Conservation (phyloP, 2,329 filamentous ascomycete species). For the Triangularia verruculosa region DNA sequence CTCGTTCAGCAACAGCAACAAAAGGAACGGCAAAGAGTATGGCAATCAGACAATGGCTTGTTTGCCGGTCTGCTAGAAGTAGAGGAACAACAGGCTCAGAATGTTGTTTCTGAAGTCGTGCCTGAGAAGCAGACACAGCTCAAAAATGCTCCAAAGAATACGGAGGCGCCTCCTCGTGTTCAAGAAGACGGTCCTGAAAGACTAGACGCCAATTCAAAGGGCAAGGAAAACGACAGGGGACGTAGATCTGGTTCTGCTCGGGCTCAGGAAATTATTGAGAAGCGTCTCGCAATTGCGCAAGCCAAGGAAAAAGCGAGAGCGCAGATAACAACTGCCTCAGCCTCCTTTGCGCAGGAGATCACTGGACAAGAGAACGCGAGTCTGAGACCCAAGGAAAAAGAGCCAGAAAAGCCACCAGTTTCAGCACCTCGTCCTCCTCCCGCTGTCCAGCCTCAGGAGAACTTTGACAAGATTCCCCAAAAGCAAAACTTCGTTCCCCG, state of each 20-base stretch:
- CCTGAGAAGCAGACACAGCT: not conserved
- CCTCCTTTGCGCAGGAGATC: not conserved
- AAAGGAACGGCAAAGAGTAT: not conserved
- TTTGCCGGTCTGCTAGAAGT: not conserved
- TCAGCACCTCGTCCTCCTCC: conserved; percentile 34
- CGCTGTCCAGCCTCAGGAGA: not conserved
- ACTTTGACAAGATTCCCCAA: conserved; percentile 24
- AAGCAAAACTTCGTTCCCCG: conserved; percentile 50
- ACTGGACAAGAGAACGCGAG: not conserved
- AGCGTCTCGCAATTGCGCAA: not conserved
- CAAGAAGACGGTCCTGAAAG: not conserved
- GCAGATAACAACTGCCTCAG: not conserved
- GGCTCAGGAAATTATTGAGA: not conserved
- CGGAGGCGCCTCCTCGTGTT: not conserved
- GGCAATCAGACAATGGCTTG: not conserved
- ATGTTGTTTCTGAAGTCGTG: not conserved
- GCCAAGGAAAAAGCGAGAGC: not conserved
- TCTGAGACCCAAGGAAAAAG: not conserved
- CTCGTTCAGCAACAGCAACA: not conserved
- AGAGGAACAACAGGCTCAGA: not conserved
- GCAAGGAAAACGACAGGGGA: not conserved
- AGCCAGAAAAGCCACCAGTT: conserved; percentile 27
- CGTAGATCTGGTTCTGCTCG: not conserved
- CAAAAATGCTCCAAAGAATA: not conserved
- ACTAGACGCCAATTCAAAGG: not conserved